These are phyloP conservation scores for Suhomyces guaymorum DNA, from an alignment of 1,139 yeast species.

Conservation along the genomic window DNA sequence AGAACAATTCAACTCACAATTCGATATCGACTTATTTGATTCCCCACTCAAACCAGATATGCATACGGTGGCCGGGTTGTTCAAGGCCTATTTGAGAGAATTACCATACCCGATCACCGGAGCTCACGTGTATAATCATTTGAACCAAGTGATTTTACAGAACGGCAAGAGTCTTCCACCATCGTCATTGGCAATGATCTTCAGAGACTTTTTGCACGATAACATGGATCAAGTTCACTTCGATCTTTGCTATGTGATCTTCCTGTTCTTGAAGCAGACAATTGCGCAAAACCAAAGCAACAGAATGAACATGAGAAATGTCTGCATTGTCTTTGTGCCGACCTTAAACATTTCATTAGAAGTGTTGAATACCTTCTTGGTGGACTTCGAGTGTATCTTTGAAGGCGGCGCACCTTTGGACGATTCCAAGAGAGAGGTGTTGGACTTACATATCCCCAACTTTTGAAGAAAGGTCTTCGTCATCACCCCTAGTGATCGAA, in stretches of 20 bases:
- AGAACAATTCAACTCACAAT: conserved; percentile 61
- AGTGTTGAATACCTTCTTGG: conserved; percentile 60
- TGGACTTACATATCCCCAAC: conserved; percentile 46
- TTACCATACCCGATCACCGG: conserved; percentile 69
- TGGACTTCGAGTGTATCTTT: conserved; percentile 66
- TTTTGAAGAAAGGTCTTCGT: conserved; percentile 31
- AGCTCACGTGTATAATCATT: conserved; percentile 40
- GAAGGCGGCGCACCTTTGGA: conserved; percentile 50
- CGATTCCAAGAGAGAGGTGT: conserved; percentile 38
- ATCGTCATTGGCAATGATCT: conserved; percentile 29
- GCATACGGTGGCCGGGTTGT: conserved; percentile 76
- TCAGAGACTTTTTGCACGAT: conserved; percentile 35
- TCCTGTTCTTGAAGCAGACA: conserved; percentile 66
- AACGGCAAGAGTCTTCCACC: conserved; percentile 14
- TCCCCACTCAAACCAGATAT: conserved; percentile 53
- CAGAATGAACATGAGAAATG: conserved; percentile 79
- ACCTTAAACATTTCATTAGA: conserved; percentile 73
- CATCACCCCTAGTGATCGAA: too few relatives aligned
- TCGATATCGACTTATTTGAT: conserved; percentile 66
- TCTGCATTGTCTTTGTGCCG: conserved; percentile 85
- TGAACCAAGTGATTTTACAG: conserved; percentile 28
- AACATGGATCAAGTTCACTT: conserved; percentile 47
- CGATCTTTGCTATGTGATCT: conserved; percentile 63
- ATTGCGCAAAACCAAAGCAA: conserved; percentile 63
- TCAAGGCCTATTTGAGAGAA: conserved; percentile 73